Evolutionary conservation across 2,329 filamentous ascomycete species (phyloP), one percentile per base, ranked within the genome.

Genomic region (Colletotrichum tropicicola): DNA sequence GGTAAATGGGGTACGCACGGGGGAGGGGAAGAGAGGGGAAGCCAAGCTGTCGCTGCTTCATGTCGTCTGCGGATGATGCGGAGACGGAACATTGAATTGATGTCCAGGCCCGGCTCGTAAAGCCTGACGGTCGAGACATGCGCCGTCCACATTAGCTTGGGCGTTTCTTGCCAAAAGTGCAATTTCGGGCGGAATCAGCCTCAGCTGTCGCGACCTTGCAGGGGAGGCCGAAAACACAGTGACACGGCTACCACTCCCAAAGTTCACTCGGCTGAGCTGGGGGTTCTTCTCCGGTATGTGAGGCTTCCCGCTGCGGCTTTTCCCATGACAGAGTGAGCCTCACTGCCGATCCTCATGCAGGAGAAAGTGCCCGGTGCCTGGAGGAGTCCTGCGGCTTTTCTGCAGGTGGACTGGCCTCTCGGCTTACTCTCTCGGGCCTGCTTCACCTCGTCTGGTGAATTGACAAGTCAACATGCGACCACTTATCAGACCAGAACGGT

Each of bases 1-100:
- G 56, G 60, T 59, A n/a, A n/a, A 59, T 43, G 58, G 52, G 44
- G 45, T 51, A 43, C n/a, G n/a, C n/a, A n/a, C 13, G 59, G 56
- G 48, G 41, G 32, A 47, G 15, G 39, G 47, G 47, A 48, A 41
- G 48, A 25, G 48, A 23, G 56, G 15, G 15, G 15, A 23, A 30
- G 19, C 32, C 25, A 30, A 19, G 23, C n/a, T n/a, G n/a, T n/a
- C n/a, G n/a, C n/a, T n/a, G n/a, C n/a, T n/a, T n/a, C n/a, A n/a
- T n/a, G n/a, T n/a, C 12, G 25, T 43, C 15, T 27, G 30, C 27
- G n/a, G 19, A 32, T 59, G 4, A n/a, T 53, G 39, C 57, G 57
- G 35, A 53, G 47, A 43, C 8, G 37, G 9, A 13, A 13, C n/a
- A n/a, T n/a, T n/a, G n/a, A n/a, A n/a, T n/a, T n/a, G n/a, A 23